A percentile compares a stretch with the other conserved stretches of the same genome.
These are phyloP conservation scores for Neonectria faginata DNA, from an alignment of 2,329 filamentous ascomycete species.

Conservation along the genomic window DNA sequence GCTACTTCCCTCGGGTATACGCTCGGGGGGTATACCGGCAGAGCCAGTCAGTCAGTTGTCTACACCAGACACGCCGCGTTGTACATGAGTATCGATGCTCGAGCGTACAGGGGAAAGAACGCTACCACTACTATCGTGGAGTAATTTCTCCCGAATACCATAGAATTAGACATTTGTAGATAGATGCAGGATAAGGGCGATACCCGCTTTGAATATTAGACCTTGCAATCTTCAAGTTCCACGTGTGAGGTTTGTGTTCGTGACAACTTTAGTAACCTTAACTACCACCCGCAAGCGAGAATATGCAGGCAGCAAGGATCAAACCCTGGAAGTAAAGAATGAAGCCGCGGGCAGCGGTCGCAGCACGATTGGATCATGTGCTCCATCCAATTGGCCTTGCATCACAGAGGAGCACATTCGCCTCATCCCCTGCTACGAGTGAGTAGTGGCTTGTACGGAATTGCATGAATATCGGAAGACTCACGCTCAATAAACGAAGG, in stretches of 20 bases:
- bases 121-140: neutral
- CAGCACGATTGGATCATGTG: slow-evolving; percentile 16
- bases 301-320: slow-evolving; percentile 1
- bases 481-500: neutral
- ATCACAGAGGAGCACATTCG: neutral
- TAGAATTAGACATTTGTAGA: neutral
- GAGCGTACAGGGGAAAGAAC: neutral
- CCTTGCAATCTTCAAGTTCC: slow-evolving; percentile 14
- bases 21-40: neutral
- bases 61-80: neutral
- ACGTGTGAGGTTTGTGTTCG: slow-evolving; percentile 14
- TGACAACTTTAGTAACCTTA: neutral
- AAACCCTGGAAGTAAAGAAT: neutral
- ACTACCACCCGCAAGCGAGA: neutral
- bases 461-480: neutral
- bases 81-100: slow-evolving; percentile 1
- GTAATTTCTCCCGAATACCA: neutral
- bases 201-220: neutral
- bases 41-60: neutral
- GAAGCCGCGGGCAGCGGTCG: neutral
- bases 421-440: neutral
- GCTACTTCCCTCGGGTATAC: slow-evolving; percentile 1
- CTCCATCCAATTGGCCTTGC: neutral
- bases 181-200: neutral
- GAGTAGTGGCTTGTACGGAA: neutral